Evolutionary conservation across 306 rosid genomes (phyloP), one percentile per base, ranked within the genome.

Genomic region (Biancaea sappan): DNA sequence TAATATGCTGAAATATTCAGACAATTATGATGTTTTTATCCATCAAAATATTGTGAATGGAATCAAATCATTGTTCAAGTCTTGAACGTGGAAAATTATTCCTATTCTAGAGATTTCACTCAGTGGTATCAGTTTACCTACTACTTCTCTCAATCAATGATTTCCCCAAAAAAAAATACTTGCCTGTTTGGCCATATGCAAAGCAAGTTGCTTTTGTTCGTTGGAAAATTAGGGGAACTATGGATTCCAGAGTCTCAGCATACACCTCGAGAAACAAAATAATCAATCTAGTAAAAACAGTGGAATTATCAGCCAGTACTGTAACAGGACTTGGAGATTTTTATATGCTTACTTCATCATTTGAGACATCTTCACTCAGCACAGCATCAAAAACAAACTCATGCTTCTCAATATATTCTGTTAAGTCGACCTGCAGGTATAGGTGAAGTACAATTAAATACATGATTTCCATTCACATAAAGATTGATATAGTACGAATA

Each of bases 151-250:
- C 25, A 63, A 65, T 43, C 46, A 46, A 66, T 41, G 52, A 15
- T 19, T n/a, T n/a, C n/a, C n/a, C n/a, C n/a, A n/a, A 59, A 70
- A 47, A 21, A 69, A 50, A 74, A 31, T 60, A 69, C 77, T 83
- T 77, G 86, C 91, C 96, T 73, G 96, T 90, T 81, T 90, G 96
- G 68, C 96, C 90, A 81, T 90, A 90, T 35, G 96, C 96, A 88
- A 90, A 90, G 89, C 96, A 88, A 28, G 96, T 88, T 70, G 90
- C 96, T 81, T 90, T 90, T 34, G 90, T 90, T 77, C 84, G 85
- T 37, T 86, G 80, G 77, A 90, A 90, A 83, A 90, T 88, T 76
- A 90, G 81, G 4, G 93, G 91, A 75, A 88, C 90, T 31, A 88
- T 16, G 9, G 88, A 93, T 83, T 90, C 91, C 78, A 90, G 90